phyloP scores from a whole-genome alignment of 352 stramenopile species.

The Globisporangium perplexum region DNA sequence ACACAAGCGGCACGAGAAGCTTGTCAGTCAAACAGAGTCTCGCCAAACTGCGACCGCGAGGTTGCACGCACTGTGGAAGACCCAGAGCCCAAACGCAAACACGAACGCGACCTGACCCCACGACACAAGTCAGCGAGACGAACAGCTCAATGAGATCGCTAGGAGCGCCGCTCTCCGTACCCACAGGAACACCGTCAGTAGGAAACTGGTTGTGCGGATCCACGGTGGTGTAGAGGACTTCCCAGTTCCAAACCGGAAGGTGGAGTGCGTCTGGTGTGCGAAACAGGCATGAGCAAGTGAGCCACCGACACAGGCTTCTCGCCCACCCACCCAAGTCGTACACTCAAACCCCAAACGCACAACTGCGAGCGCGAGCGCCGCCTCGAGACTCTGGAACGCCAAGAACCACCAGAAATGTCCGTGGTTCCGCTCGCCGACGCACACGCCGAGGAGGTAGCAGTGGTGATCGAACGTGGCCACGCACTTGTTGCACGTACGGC shows the following conservation, averaged over 20 bases:
- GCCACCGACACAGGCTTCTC: too few relatives aligned
- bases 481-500: conserved; percentile 63
- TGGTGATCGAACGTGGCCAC: conserved; percentile 92
- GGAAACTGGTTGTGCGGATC: neutral
- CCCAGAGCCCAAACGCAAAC: conserved; percentile 18
- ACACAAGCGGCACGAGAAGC: neutral
- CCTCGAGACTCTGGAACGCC: conserved; percentile 27
- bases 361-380: conserved; percentile 19
- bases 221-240: neutral
- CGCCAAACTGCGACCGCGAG: too few relatives aligned
- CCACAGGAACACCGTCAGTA: neutral
- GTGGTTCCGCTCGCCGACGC: conserved; percentile 89
- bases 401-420: conserved; percentile 81
- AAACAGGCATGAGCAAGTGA: neutral
- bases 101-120: conserved; percentile 5
- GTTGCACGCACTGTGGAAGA: conserved; percentile 31
- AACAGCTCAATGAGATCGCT: neutral
- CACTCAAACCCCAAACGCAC: conserved; percentile 20
- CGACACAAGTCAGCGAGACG: neutral
- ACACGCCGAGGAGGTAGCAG: conserved; percentile 84
- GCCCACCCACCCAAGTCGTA: too few relatives aligned
- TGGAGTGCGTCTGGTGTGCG: neutral
- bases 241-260: neutral
- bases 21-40: neutral
- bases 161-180: neutral